A percentile compares a stretch with the other conserved stretches of the same genome.
phyloP scores from a whole-genome alignment of 495 filamentous ascomycete genomes.

The Penicillium dipodomyicola region DNA sequence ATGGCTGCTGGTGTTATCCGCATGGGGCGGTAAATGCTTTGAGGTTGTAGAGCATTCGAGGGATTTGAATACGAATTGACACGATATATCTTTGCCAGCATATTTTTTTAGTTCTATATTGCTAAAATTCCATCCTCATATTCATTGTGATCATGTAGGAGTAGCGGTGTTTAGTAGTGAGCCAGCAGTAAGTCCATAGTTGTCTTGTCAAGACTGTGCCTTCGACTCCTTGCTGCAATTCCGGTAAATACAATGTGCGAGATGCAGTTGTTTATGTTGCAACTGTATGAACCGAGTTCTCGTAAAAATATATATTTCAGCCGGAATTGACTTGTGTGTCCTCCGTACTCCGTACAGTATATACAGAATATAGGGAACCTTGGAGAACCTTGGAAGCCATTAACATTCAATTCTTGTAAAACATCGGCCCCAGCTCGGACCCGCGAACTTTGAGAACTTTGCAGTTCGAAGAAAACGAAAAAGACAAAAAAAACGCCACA shows the following conservation, averaged over 20 bases:
- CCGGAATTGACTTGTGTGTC: neutral
- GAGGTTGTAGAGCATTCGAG: slow-evolving; percentile 4
- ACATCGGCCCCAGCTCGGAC: neutral
- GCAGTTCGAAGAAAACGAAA: neutral
- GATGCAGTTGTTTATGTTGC: too few relatives aligned
- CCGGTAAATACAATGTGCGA: too few relatives aligned
- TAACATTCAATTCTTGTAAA: neutral
- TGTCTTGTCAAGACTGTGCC: neutral
- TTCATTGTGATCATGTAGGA: neutral
- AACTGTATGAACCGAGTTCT: too few relatives aligned
- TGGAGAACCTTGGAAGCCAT: too few relatives aligned
- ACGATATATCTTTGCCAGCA: slow-evolving; percentile 19
- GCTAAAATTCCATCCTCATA: slow-evolving; percentile 12
- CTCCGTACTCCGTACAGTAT: too few relatives aligned
- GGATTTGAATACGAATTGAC: slow-evolving; percentile 12
- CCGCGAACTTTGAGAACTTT: neutral
- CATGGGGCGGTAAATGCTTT: slow-evolving; percentile 55
- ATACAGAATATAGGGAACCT: too few relatives aligned
- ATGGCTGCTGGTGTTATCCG: slow-evolving; percentile 90
- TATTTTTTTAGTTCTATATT: slow-evolving; percentile 6
- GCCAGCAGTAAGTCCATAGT: too few relatives aligned
- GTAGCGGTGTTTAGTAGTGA: neutral
- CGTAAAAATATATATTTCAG: neutral
- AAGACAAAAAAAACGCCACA: neutral
- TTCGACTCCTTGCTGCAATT: neutral